These are phyloP conservation scores for Coemansia furcata DNA, from an alignment of 192 early-diverging fungal genomes.

Conservation along the genomic window DNA sequence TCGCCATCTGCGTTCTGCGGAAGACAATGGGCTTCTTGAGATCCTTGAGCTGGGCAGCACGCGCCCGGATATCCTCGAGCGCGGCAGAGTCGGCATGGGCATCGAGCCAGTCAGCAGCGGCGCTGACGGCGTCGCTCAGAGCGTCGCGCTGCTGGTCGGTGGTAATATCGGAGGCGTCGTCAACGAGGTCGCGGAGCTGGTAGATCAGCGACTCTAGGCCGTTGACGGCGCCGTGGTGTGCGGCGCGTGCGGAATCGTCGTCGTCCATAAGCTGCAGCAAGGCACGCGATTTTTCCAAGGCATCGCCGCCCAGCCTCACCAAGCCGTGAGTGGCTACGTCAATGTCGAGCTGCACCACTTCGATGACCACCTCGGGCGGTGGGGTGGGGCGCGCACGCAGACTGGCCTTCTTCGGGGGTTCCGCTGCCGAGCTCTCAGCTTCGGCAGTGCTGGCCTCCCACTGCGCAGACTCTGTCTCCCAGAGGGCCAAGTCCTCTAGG, in stretches of 20 bases:
- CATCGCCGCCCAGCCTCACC: conserved; percentile 48
- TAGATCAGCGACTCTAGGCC: conserved; percentile 90
- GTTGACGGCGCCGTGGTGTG: conserved; percentile 83
- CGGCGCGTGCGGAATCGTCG: conserved; percentile 65
- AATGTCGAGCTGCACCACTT: conserved; percentile 59
- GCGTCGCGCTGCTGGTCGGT: conserved; percentile 60
- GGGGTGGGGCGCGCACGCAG: conserved; percentile 28
- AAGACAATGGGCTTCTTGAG: conserved; percentile 47
- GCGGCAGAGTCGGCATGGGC: conserved; percentile 69
- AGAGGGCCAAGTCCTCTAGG: conserved; percentile 30
- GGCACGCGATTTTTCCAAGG: conserved; percentile 39
- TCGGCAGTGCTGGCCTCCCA: conserved; percentile 21
- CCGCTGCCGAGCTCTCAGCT: conserved; percentile 38
- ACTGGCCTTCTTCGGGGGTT: conserved; percentile 38
- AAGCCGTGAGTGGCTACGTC: conserved; percentile 58
- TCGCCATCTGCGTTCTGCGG: conserved; percentile 54
- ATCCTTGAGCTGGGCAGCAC: conserved; percentile 44
- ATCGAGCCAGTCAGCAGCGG: conserved; percentile 82
- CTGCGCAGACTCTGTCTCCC: conserved; percentile 50
- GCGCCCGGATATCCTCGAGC: conserved; percentile 38
- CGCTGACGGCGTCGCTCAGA: conserved; percentile 57
- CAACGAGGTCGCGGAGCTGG: conserved; percentile 76
- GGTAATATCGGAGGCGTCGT: conserved; percentile 64
- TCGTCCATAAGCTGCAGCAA: conserved; percentile 70
- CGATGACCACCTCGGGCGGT: conserved; percentile 26